Conservation (phyloP, 2,329 filamentous ascomycete genomes). For the Sporothrix luriei region DNA sequence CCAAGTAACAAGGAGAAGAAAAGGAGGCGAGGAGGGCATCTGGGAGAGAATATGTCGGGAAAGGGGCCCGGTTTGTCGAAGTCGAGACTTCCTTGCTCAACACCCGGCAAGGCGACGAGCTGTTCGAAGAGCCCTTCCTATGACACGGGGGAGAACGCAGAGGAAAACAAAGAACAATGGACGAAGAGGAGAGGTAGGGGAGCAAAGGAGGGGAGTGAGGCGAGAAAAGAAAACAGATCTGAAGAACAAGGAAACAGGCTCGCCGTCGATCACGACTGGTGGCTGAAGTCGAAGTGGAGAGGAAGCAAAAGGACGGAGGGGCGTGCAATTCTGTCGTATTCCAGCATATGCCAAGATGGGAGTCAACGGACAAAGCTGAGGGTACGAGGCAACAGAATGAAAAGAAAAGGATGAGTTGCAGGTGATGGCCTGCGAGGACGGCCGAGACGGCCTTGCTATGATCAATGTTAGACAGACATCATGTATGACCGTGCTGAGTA, state of each 20-base stretch:
- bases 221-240: neutral
- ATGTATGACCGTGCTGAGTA: no score
- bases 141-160: neutral
- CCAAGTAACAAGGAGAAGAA: constrained; percentile 13
- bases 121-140: constrained; percentile 24
- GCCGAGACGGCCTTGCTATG: neutral
- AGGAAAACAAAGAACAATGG: constrained; percentile 1
- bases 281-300: constrained; percentile 21
- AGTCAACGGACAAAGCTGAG: neutral
- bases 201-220: constrained; percentile 18
- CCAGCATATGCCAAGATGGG: constrained; percentile 18
- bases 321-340: neutral
- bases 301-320: constrained; percentile 12
- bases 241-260: constrained; percentile 21
- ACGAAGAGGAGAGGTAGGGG: neutral
- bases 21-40: constrained; percentile 12
- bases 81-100: neutral
- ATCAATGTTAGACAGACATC: neutral
- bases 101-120: constrained; percentile 7
- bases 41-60: neutral
- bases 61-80: neutral
- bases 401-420: neutral
- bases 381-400: neutral
- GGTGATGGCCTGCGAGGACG: neutral
- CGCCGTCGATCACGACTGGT: constrained; percentile 27